Evolutionary conservation across 1,284 basidiomycete genomes (phyloP), one percentile per base, ranked within the genome.

Genomic region (Coniophora puteana): DNA sequence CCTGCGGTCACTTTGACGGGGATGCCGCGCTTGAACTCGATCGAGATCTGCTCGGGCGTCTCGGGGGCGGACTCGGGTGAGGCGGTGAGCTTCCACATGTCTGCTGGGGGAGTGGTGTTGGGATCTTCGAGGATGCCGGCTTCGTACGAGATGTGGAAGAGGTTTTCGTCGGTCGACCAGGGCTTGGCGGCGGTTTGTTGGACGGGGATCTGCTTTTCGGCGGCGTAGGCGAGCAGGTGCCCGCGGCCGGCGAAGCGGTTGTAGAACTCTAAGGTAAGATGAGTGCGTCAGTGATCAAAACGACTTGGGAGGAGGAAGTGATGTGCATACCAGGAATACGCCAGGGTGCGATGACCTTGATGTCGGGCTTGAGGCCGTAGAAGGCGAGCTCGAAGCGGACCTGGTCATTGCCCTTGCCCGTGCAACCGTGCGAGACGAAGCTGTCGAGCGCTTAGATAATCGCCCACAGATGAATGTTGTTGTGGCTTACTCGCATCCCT

Each of bases 131-230:
- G 84, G 63, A 99, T 98, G 44, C 95, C 95, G 23, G 95, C 95
- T 68, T 99, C 95, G 71, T 98, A 99, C 17, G 94, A 99, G 67
- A 98, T 99, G 76, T 99, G 95, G 85, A 96, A 97, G 43, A 99
- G 76, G 73, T 97, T 98, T 70, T 97, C 94, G 66, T 97, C 93
- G 12, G 95, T 99, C 8, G 94, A 98, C 96, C 96, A 99, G 26
- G 96, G 95, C 73, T 99, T 98, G 46, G 93, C 80, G 31, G 90
- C 82, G 44, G 95, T 99, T 71, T 99, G 95, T 51, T 85, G 78
- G 46, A 99, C 94, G 44, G 93, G 93, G 52, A 99, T 97, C 40
- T 80, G 71, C 67, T 94, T 93, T 60, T 90, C 73, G 17, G 83
- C 83, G 31, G 95, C 96, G 58, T 87, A 99, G 39, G 83, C 78